A percentile compares a stretch with the other conserved stretches of the same genome.
phyloP scores from a whole-genome alignment of 768 basidiomycete species.

The Pluteus cervinus region DNA sequence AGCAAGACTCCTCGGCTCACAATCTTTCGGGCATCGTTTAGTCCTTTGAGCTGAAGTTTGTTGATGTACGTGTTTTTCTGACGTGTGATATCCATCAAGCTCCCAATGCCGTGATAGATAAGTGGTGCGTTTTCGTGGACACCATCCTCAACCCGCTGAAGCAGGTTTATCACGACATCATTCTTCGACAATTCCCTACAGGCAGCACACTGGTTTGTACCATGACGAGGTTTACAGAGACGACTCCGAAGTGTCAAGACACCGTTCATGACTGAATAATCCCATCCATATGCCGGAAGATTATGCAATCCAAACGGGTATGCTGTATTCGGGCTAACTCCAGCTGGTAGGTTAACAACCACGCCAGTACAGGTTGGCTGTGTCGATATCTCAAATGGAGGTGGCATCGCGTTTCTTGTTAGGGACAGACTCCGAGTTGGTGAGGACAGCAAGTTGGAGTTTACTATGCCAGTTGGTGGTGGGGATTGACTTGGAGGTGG shows the following conservation, averaged over 20 bases:
- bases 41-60: too few relatives aligned
- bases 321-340: constrained; percentile 6
- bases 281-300: constrained; percentile 6
- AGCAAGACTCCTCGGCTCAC: constrained; percentile 5
- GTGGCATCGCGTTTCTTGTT: too few relatives aligned
- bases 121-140: constrained; percentile 9
- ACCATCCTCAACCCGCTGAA: constrained; percentile 11
- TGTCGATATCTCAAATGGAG: too few relatives aligned
- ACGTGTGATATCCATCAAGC: constrained; percentile 7
- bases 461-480: too few relatives aligned
- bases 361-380: constrained; percentile 4
- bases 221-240: too few relatives aligned
- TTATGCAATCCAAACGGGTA: constrained; percentile 12
- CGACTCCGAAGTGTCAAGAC: not conserved
- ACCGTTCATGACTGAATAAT: constrained; percentile 3
- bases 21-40: constrained; percentile 8
- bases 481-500: too few relatives aligned
- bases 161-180: constrained; percentile 7
- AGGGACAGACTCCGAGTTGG: too few relatives aligned
- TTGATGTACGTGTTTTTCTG: constrained; percentile 8
- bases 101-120: constrained; percentile 9
- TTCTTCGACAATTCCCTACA: constrained; percentile 2
- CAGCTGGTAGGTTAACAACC: constrained; percentile 3
- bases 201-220: constrained; percentile 1
- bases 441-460: too few relatives aligned